phyloP scores from a whole-genome alignment of 2,329 filamentous ascomycete genomes.

The Chaetomium strumarium region DNA sequence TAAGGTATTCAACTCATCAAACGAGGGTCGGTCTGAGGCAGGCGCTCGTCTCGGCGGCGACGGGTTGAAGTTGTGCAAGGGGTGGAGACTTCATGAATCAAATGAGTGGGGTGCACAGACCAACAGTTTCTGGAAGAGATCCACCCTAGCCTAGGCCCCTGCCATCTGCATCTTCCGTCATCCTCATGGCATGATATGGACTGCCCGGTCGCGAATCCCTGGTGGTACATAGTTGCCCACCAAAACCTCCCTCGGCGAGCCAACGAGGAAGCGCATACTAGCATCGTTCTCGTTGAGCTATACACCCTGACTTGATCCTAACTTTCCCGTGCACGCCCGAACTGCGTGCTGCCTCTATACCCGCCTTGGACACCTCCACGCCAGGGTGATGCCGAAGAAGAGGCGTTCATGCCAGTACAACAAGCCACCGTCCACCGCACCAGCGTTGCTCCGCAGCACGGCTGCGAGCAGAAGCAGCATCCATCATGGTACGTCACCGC shows the following conservation, averaged over 20 bases:
- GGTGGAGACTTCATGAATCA: not conserved
- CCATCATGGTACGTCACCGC: conserved; percentile 19
- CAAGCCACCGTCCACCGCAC: conserved; percentile 52
- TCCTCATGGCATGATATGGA: not conserved
- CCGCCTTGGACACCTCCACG: not conserved
- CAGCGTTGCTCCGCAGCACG: conserved; percentile 41
- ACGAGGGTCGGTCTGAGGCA: too few species aligned
- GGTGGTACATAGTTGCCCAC: not conserved
- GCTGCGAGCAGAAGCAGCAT: conserved; percentile 17
- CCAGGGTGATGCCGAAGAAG: conserved; percentile 55
- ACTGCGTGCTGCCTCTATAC: not conserved
- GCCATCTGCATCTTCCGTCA: not conserved
- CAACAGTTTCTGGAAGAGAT: conserved; percentile 11
- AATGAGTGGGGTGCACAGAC: conserved; percentile 1
- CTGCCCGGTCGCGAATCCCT: conserved; percentile 3
- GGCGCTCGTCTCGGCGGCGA: not conserved
- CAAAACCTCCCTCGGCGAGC: not conserved
- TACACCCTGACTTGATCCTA: too few species aligned
- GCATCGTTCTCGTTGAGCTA: not conserved
- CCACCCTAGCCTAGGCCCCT: not conserved
- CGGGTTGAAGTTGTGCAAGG: not conserved
- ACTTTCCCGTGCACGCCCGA: too few species aligned
- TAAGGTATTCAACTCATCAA: too few species aligned
- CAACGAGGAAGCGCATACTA: not conserved
- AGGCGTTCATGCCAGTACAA: conserved; percentile 49